Conservation (phyloP, 345 rosid genomes). For the Sonneratia caseolaris region DNA sequence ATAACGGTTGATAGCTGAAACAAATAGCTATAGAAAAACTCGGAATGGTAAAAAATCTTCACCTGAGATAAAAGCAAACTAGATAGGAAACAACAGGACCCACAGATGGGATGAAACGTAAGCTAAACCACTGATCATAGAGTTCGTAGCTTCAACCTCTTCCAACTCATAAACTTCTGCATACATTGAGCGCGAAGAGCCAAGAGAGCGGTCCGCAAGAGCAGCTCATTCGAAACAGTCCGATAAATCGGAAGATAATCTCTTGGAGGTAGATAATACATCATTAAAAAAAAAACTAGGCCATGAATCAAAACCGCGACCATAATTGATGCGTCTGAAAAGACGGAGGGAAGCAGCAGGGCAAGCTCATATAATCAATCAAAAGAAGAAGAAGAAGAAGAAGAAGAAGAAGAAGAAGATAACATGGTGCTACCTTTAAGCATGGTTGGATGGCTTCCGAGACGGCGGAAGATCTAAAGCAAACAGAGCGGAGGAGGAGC, state of each 20-base stretch:
- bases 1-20: neutral
- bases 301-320: neutral
- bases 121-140: neutral
- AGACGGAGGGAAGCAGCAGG: neutral
- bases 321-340: neutral
- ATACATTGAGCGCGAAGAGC: neutral
- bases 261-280: neutral
- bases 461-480: constrained; percentile 11
- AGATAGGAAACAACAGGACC: no score
- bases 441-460: constrained; percentile 29
- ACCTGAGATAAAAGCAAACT: no score
- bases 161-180: neutral
- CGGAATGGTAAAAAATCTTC: neutral
- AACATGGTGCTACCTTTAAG: constrained; percentile 32
- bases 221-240: neutral
- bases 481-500: neutral
- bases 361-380: neutral
- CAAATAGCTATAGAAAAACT: neutral
- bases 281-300: neutral
- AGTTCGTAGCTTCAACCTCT: neutral
- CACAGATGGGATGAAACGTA: no score
- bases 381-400: neutral
- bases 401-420: neutral
- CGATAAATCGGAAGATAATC: neutral
- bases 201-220: neutral